Conservation (phyloP, 306 rosid species). For the Sicyos baderoa region DNA sequence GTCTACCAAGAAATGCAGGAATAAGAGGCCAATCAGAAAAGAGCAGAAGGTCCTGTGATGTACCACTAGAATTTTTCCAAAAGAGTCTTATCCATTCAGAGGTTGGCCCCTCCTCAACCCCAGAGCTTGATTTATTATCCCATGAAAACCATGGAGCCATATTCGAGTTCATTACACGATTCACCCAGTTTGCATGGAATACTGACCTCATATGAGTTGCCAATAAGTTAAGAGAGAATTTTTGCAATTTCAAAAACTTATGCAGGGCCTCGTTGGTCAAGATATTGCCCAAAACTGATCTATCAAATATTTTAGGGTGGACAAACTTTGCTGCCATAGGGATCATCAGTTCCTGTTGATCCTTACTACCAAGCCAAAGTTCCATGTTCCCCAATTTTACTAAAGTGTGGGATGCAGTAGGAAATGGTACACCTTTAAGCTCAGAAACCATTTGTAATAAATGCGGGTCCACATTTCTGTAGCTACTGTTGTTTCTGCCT, state of each 20-base stretch:
- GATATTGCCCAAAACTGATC: constrained; percentile 53
- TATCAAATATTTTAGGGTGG: constrained; percentile 66
- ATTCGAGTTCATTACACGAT: constrained; percentile 67
- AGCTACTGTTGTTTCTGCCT: constrained; percentile 29
- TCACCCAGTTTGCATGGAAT: constrained; percentile 80
- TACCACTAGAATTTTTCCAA: constrained; percentile 59
- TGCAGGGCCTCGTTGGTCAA: constrained; percentile 47
- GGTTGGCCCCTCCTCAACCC: constrained; percentile 77
- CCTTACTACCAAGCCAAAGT: constrained; percentile 84
- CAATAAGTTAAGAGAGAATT: constrained; percentile 59
- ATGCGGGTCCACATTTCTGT: constrained; percentile 39
- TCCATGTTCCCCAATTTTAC: constrained; percentile 60
- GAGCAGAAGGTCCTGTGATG: constrained; percentile 51
- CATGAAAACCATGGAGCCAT: constrained; percentile 95
- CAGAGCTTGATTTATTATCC: constrained; percentile 61
- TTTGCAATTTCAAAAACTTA: constrained; percentile 51
- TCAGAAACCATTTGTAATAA: constrained; percentile 54
- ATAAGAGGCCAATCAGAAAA: constrained; percentile 92
- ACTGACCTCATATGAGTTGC: constrained; percentile 69
- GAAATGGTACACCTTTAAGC: constrained; percentile 87
- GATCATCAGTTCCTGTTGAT: constrained; percentile 71
- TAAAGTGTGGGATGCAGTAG: constrained; percentile 65
- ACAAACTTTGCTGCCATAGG: constrained; percentile 72
- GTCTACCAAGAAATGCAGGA: constrained; percentile 94
- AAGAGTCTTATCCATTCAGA: constrained; percentile 81